Base-by-base conservation (phyloP, 202 grass and related monocot genomes). In the Zizania palustris region DNA sequence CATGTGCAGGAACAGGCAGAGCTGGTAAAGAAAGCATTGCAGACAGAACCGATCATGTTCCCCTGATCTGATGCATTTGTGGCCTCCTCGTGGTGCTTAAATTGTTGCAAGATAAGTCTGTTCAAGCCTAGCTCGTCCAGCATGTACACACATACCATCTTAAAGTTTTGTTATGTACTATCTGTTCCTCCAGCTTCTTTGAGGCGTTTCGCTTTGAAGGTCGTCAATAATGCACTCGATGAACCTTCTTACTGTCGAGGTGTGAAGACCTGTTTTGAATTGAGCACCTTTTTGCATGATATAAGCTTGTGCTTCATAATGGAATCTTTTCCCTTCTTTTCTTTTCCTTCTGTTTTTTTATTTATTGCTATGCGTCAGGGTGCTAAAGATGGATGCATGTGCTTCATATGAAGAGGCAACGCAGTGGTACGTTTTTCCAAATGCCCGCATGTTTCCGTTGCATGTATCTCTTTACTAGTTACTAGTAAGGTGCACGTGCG, bases 1-100 rank as follows among this genome's bases (percentile, higher is more conserved):
- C 90, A 97, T 67, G 81, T 57, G 59, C 86, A 93, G 42, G 93
- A 97, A 61, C 93, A 97, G 63, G 34, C 80, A 12, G 93, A 89
- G 75, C 67, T 97, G 7, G 78, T 97, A 39, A 83, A 71, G 75
- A 97, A 89, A 10, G 93, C 90, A 41, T 41, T 97, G 75, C 93
- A 93, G 67, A 78, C 46, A 1, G 86, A 87, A 63, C 86, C 72
- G 5, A 89, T 93, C 70, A 87, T 72, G 36, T 87, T 57, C 74
- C 85, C 88, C 39, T 84, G 77, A 86, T 77, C 48, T 49, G 45
- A 36, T 69, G 21, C 42, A 34, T 22, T 44, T 16, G 21, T 2
- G 65, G 1, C 41, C 11, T 3, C 16, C 15, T 43, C 18, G 3
- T 3, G 36, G 50, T 73, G 11, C 55, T 33, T 61, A 44, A 60